These are phyloP conservation scores for Pichia nanzhaoensis DNA, from an alignment of 805 yeast genomes.

Conservation along the genomic window DNA sequence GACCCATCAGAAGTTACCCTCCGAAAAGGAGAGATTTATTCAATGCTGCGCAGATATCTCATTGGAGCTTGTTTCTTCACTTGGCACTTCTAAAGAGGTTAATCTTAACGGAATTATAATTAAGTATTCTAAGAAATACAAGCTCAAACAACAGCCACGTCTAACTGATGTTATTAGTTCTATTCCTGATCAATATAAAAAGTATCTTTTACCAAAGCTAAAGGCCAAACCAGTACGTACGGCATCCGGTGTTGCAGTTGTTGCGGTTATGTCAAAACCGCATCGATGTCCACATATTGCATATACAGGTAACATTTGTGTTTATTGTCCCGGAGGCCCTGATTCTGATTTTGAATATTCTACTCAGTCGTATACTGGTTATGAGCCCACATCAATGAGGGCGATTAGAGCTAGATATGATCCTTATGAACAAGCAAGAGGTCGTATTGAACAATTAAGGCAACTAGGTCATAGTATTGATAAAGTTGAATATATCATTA, in stretches of 20 bases:
- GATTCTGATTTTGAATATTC: conserved; percentile 97
- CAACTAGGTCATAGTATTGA: conserved; percentile 95
- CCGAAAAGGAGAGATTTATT: conserved; percentile 88
- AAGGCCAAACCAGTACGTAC: conserved; percentile 99
- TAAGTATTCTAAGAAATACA: conserved; percentile 81
- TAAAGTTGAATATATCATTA: conserved; percentile 93
- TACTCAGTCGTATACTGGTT: conserved; percentile 96
- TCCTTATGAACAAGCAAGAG: conserved; percentile 97
- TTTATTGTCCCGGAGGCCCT: conserved; percentile 98
- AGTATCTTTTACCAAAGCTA: conserved; percentile 82
- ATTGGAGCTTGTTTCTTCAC: conserved; percentile 71
- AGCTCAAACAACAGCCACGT: conserved; percentile 86
- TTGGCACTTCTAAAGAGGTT: conserved; percentile 61
- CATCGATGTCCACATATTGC: conserved; percentile 99
- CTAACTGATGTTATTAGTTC: conserved; percentile 91
- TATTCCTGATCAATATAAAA: conserved; percentile 93
- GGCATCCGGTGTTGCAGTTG: conserved; percentile 98
- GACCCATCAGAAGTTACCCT: conserved; percentile 61
- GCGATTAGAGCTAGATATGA: conserved; percentile 98
- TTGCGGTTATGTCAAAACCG: conserved; percentile 98
- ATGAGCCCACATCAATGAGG: conserved; percentile 98
- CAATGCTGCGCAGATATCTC: conserved; percentile 92
- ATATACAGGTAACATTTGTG: conserved; percentile 97
- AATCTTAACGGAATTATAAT: conserved; percentile 87
- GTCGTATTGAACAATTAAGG: conserved; percentile 91